Evolutionary conservation across 805 yeast genomes (phyloP).

Genomic region (Metschnikowia vanudenii): DNA sequence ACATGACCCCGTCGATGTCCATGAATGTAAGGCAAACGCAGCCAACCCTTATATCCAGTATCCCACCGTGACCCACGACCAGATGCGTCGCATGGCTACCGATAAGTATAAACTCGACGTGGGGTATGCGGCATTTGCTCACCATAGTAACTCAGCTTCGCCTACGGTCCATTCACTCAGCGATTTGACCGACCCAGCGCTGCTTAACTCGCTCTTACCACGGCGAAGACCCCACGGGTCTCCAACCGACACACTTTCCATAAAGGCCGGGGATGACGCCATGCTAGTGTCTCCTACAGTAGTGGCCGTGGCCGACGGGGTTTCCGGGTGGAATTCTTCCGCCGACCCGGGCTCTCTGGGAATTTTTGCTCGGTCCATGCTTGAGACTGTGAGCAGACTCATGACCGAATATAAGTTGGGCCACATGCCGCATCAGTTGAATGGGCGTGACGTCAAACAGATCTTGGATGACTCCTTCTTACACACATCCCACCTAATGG

Average conservation of each 20-base stretch:
- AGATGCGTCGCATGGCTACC: conserved; percentile 34
- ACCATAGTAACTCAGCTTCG: conserved; percentile 39
- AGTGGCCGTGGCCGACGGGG: conserved; percentile 57
- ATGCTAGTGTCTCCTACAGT: conserved; percentile 53
- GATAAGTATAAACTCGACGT: conserved; percentile 41
- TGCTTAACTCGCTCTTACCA: conserved; percentile 45
- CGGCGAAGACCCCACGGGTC: conserved; percentile 52
- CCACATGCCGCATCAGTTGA: conserved; percentile 38
- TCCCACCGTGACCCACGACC: conserved; percentile 41
- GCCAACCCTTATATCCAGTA: conserved; percentile 40
- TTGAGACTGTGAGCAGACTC: conserved; percentile 49
- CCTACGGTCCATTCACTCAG: conserved; percentile 49
- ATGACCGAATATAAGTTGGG: conserved; percentile 44
- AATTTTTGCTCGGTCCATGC: conserved; percentile 51
- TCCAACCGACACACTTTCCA: conserved; percentile 50
- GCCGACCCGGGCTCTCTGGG: conserved; percentile 45
- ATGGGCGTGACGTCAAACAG: conserved; percentile 40
- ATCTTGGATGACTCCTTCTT: conserved; percentile 47
- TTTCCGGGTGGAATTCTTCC: conserved; percentile 53
- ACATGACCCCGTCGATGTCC: conserved; percentile 15
- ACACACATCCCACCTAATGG: conserved; percentile 52
- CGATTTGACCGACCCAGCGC: conserved; percentile 50
- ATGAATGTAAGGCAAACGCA: conserved; percentile 22
- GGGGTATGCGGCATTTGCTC: conserved; percentile 46
- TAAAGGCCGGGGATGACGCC: conserved; percentile 58